phyloP scores from a whole-genome alignment of 768 basidiomycete species.

The Pleurotus tuoliensis region DNA sequence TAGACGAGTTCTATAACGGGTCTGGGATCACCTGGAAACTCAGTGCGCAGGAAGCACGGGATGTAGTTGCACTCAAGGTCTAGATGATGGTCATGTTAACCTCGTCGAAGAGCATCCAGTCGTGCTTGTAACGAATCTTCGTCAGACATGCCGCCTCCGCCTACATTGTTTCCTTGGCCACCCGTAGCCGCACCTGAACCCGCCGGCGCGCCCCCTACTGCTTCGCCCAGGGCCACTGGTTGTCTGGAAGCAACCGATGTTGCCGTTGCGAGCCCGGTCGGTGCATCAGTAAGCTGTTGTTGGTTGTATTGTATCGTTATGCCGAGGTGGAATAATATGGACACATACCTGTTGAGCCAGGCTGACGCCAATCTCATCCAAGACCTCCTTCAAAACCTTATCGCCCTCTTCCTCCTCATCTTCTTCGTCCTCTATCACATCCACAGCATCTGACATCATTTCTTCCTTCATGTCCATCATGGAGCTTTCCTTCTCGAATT shows the following conservation, averaged over 20 bases:
- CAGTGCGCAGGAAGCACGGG: constrained; percentile 70
- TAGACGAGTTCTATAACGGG: constrained; percentile 91
- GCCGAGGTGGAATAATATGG: not conserved
- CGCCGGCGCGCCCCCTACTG: constrained; percentile 31
- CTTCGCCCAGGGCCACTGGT: constrained; percentile 83
- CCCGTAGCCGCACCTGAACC: constrained; percentile 16
- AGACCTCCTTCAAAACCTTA: constrained; percentile 90
- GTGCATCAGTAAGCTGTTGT: constrained; percentile 76
- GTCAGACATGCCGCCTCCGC: constrained; percentile 52
- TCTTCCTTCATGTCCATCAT: constrained; percentile 99
- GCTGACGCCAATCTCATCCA: constrained; percentile 95
- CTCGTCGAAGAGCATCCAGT: constrained; percentile 81
- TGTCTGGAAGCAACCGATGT: constrained; percentile 62
- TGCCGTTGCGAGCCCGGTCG: constrained; percentile 61
- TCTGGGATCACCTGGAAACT: constrained; percentile 91
- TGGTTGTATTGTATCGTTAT: constrained; percentile 10
- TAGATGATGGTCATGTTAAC: constrained; percentile 33
- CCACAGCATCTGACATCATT: constrained; percentile 99
- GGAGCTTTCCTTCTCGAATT: constrained; percentile 95
- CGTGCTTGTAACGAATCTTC: constrained; percentile 94
- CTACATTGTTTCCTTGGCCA: constrained; percentile 33
- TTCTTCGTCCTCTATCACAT: constrained; percentile 97
- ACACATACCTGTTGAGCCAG: constrained; percentile 74
- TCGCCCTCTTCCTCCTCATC: constrained; percentile 97
- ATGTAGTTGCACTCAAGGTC: constrained; percentile 58